Base-by-base conservation (phyloP, 2,329 filamentous ascomycete species). In the Ophiostoma tasmaniense region DNA sequence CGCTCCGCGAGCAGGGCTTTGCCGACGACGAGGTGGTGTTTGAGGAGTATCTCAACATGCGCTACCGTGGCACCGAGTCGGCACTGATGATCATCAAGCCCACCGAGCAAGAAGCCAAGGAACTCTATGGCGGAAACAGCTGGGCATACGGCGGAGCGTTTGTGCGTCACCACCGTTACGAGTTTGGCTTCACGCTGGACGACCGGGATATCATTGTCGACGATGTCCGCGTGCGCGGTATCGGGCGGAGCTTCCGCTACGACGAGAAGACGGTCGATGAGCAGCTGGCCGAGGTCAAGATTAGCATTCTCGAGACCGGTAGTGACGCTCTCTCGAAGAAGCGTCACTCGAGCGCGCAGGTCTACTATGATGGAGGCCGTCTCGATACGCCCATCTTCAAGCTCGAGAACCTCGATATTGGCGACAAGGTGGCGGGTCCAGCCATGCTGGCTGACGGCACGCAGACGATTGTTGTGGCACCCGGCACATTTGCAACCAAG, bases 41-140 rank as follows among this genome's bases (percentile, higher is more conserved):
- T 75, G 93, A 97, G 76, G 91, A 96, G 76, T 97, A 97, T 75
- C 85, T 98, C 69, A 97, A 97, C 76, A 93, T 97, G 89, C 84
- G 93, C 69, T 97, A 97, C 75, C 87, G 92, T 45, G 93, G 93
- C 13, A 97, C 93, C 0, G 93, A 97, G 76, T 96, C 92, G 8
- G 91, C 93, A 0, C 83, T 97, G 59, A 97, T 97, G 93, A 87
- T 96, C 65, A 80, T 95, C 72, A 92, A 90, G 77, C 92, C 93
- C 0, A 84, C 79, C 2, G 79, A 83, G 50, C 84, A 87, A 66
- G 88, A 91, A 69, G 83, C 83, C 0, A 79, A 86, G 70, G 82
- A 84, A 52, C 80, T 84, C 17, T 90, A 85, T 72, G 81, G 78
- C 30, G 88, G 87, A 7, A 86, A 91, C 30, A 85, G 89, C 10